Evolutionary conservation across 805 yeast species (phyloP).

Genomic region (Cyberlindnera americana): DNA sequence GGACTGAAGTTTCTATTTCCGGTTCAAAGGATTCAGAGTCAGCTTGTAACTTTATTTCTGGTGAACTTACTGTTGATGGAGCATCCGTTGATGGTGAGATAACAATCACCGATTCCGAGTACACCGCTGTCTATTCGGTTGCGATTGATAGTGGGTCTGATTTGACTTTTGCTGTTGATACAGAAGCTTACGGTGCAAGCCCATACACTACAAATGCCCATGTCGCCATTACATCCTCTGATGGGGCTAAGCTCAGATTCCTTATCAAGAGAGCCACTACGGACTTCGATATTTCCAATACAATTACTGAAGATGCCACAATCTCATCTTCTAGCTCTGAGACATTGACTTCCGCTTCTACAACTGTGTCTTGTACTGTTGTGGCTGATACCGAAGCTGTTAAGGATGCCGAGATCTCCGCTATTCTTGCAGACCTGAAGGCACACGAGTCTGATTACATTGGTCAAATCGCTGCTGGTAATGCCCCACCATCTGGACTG

Average conservation of each 20-base stretch:
- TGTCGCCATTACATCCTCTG: slow-evolving; percentile 24
- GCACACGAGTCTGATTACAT: slow-evolving; percentile 16
- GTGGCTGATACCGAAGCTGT: slow-evolving; percentile 2
- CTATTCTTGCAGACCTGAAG: slow-evolving; percentile 14
- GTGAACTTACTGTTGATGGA: slow-evolving; percentile 45
- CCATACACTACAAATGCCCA: slow-evolving; percentile 38
- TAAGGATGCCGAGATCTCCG: slow-evolving; percentile 6
- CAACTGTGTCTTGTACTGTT: slow-evolving; percentile 1
- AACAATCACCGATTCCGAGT: not conserved
- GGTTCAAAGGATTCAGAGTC: slow-evolving; percentile 21
- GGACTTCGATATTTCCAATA: slow-evolving; percentile 1
- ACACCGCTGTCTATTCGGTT: slow-evolving; percentile 17
- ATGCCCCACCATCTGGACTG: slow-evolving; percentile 27
- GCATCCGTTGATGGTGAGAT: not conserved
- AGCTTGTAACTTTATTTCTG: slow-evolving; percentile 25
- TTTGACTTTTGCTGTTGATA: too few relatives aligned
- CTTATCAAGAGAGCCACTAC: slow-evolving; percentile 3
- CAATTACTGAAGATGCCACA: not conserved
- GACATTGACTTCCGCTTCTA: not conserved
- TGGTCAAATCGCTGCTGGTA: slow-evolving; percentile 15
- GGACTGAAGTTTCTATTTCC: slow-evolving; percentile 57
- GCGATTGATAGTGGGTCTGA: slow-evolving; percentile 36
- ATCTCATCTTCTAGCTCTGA: not conserved
- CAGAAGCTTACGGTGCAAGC: slow-evolving; percentile 61
- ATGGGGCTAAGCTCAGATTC: slow-evolving; percentile 8